Percentiles rank a stretch among this genome's conserved stretches.
These are phyloP conservation scores for Setaria italica DNA, from an alignment of 202 grass and related monocot genomes.

Conservation along the genomic window DNA sequence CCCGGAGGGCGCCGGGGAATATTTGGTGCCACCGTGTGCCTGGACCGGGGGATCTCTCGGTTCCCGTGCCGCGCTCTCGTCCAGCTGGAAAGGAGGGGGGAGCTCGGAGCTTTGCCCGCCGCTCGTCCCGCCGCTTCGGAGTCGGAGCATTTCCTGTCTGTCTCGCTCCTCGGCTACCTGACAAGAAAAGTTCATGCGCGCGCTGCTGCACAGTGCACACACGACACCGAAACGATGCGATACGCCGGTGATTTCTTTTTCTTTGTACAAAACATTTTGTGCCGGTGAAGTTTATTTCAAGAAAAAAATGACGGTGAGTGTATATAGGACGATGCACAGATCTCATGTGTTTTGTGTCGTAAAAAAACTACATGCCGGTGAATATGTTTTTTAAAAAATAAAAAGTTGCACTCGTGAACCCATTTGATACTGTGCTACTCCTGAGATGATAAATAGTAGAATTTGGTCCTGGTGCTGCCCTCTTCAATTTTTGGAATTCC, in stretches of 20 bases:
- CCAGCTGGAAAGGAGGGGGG: background rate
- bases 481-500: no score
- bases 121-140: background rate
- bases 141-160: background rate
- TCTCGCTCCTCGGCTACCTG: background rate
- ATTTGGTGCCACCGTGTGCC: constrained; percentile 19
- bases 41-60: constrained; percentile 13
- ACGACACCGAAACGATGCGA: background rate
- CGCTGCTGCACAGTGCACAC: background rate
- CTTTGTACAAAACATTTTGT: no score
- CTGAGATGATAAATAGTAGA: no score
- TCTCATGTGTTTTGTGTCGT: no score
- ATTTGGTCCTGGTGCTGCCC: no score
- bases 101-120: background rate
- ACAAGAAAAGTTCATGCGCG: background rate
- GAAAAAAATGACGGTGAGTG: no score
- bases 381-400: no score
- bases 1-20: background rate
- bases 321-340: no score
- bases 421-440: no score
- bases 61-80: background rate
- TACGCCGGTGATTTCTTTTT: background rate
- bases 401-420: no score
- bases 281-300: no score
- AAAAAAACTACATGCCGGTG: no score